Conservation (phyloP, 208 protist genomes). For the Trichomonas vaginalis region DNA sequence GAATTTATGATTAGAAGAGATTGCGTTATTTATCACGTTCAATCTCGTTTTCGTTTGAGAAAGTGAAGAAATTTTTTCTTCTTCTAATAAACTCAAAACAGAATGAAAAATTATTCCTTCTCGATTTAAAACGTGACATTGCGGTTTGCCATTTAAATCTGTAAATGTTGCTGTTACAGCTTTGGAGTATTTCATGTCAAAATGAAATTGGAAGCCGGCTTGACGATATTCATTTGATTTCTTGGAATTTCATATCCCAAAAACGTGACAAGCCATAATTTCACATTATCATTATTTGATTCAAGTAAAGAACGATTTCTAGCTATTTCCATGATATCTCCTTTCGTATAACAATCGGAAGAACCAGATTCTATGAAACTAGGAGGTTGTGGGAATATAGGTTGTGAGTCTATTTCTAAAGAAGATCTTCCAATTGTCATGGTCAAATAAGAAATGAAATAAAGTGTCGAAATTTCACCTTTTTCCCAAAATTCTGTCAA, state of each 20-base stretch:
- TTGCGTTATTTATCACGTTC: neutral
- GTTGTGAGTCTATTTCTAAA: neutral
- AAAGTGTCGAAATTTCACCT: neutral
- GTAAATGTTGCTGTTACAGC: neutral
- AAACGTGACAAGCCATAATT: neutral
- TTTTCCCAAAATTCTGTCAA: neutral
- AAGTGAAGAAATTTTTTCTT: too few relatives aligned
- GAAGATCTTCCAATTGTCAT: neutral
- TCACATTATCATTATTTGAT: neutral
- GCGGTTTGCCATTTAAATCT: neutral
- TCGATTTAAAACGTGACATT: neutral
- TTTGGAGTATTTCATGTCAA: neutral
- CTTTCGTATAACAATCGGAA: neutral
- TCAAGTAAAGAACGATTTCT: neutral
- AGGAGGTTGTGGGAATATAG: neutral
- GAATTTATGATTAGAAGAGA: neutral
- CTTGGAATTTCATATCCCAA: neutral
- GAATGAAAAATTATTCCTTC: neutral
- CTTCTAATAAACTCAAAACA: too few relatives aligned
- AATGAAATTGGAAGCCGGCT: too few relatives aligned
- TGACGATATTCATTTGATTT: too few relatives aligned
- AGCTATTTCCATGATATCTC: neutral
- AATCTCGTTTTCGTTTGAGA: neutral
- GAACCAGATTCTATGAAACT: neutral
- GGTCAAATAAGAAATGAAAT: neutral